A percentile compares a stretch with the other conserved stretches of the same genome.
These are phyloP conservation scores for Suillus variegatus DNA, from an alignment of 768 basidiomycete species.

Conservation along the genomic window DNA sequence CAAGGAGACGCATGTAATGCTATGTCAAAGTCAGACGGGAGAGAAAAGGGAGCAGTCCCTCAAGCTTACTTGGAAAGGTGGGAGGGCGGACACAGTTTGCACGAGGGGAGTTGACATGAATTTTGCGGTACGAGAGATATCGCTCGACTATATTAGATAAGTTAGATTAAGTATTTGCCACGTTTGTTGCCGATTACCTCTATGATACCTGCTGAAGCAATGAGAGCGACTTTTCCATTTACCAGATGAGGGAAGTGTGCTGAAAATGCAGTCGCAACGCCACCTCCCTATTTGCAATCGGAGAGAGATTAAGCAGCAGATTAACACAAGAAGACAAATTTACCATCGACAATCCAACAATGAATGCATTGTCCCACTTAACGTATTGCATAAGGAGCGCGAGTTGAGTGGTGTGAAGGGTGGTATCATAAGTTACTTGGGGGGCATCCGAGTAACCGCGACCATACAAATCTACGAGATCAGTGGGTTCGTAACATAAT, in stretches of 20 bases:
- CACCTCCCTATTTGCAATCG: slow-evolving; percentile 57
- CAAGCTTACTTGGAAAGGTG: slow-evolving; percentile 56
- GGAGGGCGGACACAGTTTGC: slow-evolving; percentile 64
- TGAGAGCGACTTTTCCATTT: slow-evolving; percentile 62
- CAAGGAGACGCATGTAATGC: slow-evolving; percentile 56
- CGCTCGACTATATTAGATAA: slow-evolving; percentile 44
- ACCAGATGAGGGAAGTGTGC: slow-evolving; percentile 73
- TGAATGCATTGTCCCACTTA: slow-evolving; percentile 63
- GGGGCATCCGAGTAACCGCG: slow-evolving; percentile 85
- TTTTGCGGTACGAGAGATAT: slow-evolving; percentile 73
- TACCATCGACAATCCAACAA: slow-evolving; percentile 81
- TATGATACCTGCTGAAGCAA: slow-evolving; percentile 71
- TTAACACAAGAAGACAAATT: background rate
- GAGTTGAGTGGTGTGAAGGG: slow-evolving; percentile 74
- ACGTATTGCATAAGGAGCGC: slow-evolving; percentile 81
- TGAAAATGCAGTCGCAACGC: slow-evolving; percentile 68
- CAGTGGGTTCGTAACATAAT: slow-evolving; percentile 4
- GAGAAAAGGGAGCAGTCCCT: background rate
- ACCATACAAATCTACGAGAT: slow-evolving; percentile 69
- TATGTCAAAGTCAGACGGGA: slow-evolving; percentile 17
- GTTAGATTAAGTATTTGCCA: background rate
- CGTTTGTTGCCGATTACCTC: slow-evolving; percentile 45
- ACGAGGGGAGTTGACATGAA: slow-evolving; percentile 78
- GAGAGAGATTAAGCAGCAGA: background rate
- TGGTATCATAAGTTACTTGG: slow-evolving; percentile 61